Evolutionary conservation across 352 stramenopile genomes (phyloP), one percentile per base, ranked within the genome.

Genomic region (Globisporangium cylindrosporum): DNA sequence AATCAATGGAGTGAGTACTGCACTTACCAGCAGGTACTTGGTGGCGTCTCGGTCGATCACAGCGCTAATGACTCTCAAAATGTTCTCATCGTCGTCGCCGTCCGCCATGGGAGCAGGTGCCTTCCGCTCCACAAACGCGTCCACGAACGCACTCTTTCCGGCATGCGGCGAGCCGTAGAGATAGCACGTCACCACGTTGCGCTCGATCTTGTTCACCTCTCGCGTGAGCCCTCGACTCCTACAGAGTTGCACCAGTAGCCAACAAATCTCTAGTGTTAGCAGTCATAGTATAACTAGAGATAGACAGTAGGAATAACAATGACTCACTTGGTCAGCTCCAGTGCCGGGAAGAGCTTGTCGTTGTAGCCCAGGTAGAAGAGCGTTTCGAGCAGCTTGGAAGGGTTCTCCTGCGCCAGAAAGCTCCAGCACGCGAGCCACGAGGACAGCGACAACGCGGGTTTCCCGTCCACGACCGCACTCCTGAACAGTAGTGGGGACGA

Each of bases 291-390:
- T 8, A 59, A 12, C 62, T 18, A 62, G 15, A 41, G 3, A 59
- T 3, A 43, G 36, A 15, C 10, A 24, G 15, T 18, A 60, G 32
- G 5, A 25, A 24, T 9, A 20, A 34, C 27, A 54, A 36, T 36
- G 4, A 83, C 77, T 46, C 73, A 87, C 79, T 86, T 87, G 36
- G 83, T 79, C 57, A 92, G 80, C 51, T 94, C 80, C 25, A 95
- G 59, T 10, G 84, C 88, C 0, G 81, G 79, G 20, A 73, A 78
- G 38, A 84, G 59, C 58, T 92, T 91, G 70, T 91, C 81, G 67
- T 93, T 86, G 66, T 89, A 93, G n/a, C 88, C 88, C 51, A 95
- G 63, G 65, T 91, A 94, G 69, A 92, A 95, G 5, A 95, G 68
- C 24, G 84, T 87, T 69, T 92, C 84, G 46, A 95, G 77, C 41